phyloP scores from a whole-genome alignment of 2,329 filamentous ascomycete genomes.

The Diaporthe ampelina region DNA sequence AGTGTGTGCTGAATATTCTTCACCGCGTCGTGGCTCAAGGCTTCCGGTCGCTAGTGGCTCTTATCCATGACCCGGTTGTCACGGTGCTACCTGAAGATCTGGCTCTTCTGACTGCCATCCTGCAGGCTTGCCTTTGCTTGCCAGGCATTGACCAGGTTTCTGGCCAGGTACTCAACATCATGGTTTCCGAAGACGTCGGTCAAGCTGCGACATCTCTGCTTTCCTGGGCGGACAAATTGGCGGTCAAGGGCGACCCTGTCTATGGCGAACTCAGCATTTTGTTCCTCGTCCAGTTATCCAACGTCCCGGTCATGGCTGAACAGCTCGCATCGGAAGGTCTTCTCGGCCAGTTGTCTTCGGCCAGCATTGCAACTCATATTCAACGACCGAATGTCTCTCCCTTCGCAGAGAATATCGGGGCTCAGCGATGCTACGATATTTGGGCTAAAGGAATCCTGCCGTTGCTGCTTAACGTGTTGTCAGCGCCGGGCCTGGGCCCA shows the following conservation, averaged over 20 bases:
- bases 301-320: constrained; percentile 84
- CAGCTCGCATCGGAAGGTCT: constrained; percentile 90
- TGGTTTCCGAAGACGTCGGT: constrained; percentile 79
- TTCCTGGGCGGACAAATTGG: constrained; percentile 91
- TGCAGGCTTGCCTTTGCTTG: constrained; percentile 86
- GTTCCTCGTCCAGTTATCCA: constrained; percentile 90
- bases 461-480: constrained; percentile 88
- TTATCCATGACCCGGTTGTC: constrained; percentile 81
- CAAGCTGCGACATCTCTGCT: constrained; percentile 89
- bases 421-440: constrained; percentile 85
- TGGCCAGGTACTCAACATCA: constrained; percentile 77
- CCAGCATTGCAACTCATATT: constrained; percentile 84
- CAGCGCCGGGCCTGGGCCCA: constrained; percentile 75
- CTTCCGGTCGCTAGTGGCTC: constrained; percentile 83
- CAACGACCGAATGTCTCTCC: constrained; percentile 80
- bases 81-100: constrained; percentile 83
- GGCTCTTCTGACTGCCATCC: constrained; percentile 86
- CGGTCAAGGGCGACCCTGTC: constrained; percentile 83
- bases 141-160: constrained; percentile 81
- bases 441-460: constrained; percentile 93
- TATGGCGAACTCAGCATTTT: constrained; percentile 94
- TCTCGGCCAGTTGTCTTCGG: constrained; percentile 82
- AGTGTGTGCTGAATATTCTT: constrained; percentile 83
- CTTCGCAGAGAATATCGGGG: constrained; percentile 78
- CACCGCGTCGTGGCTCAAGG: constrained; percentile 84